Evolutionary conservation across 345 rosid species (phyloP).

Genomic region (Sisymbrium irio): DNA sequence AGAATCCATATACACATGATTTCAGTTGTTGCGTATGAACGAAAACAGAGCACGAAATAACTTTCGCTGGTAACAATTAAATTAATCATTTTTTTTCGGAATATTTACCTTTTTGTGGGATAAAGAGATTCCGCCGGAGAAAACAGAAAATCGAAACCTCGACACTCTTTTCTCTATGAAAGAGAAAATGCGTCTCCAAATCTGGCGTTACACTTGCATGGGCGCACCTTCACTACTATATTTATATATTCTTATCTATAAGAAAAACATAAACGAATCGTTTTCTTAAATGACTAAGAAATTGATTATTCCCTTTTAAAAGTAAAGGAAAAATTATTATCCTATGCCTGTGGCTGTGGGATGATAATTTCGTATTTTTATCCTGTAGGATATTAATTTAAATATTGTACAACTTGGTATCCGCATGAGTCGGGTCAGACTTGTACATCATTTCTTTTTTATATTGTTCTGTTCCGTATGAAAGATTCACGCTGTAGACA

Average conservation of each 20-base stretch:
- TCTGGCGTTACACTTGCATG: slow-evolving; percentile 3
- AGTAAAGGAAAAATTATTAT: no score
- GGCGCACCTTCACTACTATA: not conserved
- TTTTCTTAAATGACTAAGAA: no score
- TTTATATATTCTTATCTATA: no score
- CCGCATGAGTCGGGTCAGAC: slow-evolving; percentile 9
- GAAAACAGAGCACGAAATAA: no score
- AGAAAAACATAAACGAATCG: no score
- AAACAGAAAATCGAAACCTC: slow-evolving; percentile 1
- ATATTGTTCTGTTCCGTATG: not conserved
- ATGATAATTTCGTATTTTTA: no score
- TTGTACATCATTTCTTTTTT: not conserved
- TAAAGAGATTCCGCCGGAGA: not conserved
- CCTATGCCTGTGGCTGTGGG: no score
- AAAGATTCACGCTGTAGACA: not conserved
- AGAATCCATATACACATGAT: not conserved
- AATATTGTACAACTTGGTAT: not conserved
- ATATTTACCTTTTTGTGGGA: not conserved
- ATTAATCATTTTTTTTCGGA: no score
- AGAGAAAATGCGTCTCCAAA: not conserved
- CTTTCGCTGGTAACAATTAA: not conserved
- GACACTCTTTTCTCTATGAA: not conserved
- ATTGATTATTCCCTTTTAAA: no score
- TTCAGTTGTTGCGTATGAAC: not conserved
- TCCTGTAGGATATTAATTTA: no score